Conservation (phyloP, 2,329 filamentous ascomycete genomes). For the Claviceps purpurea region DNA sequence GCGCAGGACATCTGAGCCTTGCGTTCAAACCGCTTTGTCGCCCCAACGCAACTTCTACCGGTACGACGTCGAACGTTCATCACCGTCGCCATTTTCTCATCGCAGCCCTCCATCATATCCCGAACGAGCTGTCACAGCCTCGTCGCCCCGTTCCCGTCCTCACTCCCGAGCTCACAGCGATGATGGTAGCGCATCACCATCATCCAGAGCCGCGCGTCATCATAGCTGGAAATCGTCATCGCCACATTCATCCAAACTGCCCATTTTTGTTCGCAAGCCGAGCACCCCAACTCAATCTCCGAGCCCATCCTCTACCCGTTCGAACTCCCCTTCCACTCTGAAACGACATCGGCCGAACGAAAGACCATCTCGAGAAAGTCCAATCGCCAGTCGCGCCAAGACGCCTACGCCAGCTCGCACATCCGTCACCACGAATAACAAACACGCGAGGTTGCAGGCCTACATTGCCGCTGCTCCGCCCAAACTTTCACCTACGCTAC, state of each 20-base stretch:
- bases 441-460: constrained; percentile 51
- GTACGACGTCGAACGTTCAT: constrained; percentile 43
- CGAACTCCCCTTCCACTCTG: constrained; percentile 38
- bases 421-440: constrained; percentile 34
- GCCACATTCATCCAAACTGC: constrained; percentile 28
- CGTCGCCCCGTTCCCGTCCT: constrained; percentile 15
- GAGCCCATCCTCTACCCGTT: constrained; percentile 39
- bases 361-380: constrained; percentile 23
- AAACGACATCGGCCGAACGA: constrained; percentile 30
- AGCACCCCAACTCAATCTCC: constrained; percentile 30
- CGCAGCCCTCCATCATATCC: constrained; percentile 17
- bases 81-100: constrained; percentile 57
- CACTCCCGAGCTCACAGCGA: constrained; percentile 48
- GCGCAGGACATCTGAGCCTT: constrained; percentile 61
- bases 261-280: constrained; percentile 32
- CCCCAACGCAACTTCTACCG: constrained; percentile 44
- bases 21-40: constrained; percentile 37
- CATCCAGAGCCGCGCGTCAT: constrained; percentile 16
- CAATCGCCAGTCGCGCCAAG: constrained; percentile 27
- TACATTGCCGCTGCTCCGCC: constrained; percentile 59
- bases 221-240: constrained; percentile 14
- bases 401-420: constrained; percentile 30
- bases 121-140: not conserved
- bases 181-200: constrained; percentile 25
- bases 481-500: constrained; percentile 63